Evolutionary conservation across 441 rosid species (phyloP).

Genomic region (Brassica balearica): DNA sequence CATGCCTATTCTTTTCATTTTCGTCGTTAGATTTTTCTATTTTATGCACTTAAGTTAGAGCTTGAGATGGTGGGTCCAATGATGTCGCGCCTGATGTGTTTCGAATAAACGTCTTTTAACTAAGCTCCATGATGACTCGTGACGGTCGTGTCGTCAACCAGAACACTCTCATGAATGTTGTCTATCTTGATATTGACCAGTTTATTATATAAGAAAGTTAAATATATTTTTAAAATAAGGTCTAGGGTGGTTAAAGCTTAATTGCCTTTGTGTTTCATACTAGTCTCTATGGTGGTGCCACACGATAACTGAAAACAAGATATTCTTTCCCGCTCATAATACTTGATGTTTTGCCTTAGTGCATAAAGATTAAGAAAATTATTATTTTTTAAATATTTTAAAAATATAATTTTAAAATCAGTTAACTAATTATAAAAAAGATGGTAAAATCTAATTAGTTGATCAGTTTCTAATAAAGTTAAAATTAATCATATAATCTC

Average conservation of each 20-base stretch:
- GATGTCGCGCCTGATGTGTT: slow-evolving; percentile 35
- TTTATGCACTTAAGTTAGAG: slow-evolving; percentile 9
- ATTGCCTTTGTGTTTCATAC: background rate
- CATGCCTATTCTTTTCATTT: background rate
- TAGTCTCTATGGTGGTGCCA: background rate
- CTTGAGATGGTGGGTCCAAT: slow-evolving; percentile 38
- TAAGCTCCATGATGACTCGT: slow-evolving; percentile 38
- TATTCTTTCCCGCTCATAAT: too few species aligned
- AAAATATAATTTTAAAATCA: too few species aligned
- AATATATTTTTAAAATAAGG: background rate
- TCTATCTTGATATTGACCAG: slow-evolving; percentile 13
- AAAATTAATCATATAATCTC: too few species aligned
- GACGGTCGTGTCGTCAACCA: slow-evolving; percentile 37
- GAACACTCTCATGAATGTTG: slow-evolving; percentile 32
- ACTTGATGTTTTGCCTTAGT: too few species aligned
- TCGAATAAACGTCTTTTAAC: slow-evolving; percentile 3
- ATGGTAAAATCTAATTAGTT: too few species aligned
- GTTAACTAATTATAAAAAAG: too few species aligned
- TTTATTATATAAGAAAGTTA: background rate
- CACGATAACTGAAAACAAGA: background rate
- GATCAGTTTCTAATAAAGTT: too few species aligned
- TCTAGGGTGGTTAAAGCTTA: background rate
- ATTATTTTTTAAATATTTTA: too few species aligned
- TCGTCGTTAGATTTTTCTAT: background rate
- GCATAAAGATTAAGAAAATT: too few species aligned